Percentiles rank a stretch among this genome's conserved stretches.
These are phyloP conservation scores for Iodosphaeria phyllophila DNA, from an alignment of 2,329 filamentous ascomycete genomes.

Conservation along the genomic window DNA sequence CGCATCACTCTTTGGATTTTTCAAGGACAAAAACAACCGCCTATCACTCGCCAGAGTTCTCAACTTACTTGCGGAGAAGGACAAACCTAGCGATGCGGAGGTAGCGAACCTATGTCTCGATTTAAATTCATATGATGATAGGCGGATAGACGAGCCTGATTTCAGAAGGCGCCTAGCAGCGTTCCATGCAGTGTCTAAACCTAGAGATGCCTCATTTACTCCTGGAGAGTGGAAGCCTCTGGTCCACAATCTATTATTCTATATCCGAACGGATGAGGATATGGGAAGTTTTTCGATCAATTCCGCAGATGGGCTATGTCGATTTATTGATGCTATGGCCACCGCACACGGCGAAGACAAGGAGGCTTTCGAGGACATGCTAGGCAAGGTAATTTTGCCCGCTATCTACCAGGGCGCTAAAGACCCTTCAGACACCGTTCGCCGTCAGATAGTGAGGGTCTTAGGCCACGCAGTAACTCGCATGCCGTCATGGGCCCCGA, in stretches of 20 bases:
- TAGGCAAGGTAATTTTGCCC: slow-evolving; percentile 50
- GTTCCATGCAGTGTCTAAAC: slow-evolving; percentile 52
- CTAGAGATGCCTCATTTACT: slow-evolving; percentile 38
- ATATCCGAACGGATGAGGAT: slow-evolving; percentile 72
- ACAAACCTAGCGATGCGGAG: slow-evolving; percentile 37
- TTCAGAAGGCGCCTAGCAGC: slow-evolving; percentile 67
- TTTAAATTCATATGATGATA: slow-evolving; percentile 60
- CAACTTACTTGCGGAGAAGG: slow-evolving; percentile 46
- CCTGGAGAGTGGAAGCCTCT: slow-evolving; percentile 71
- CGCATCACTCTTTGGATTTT: slow-evolving; percentile 73
- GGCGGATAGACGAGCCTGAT: slow-evolving; percentile 67
- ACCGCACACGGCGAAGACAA: slow-evolving; percentile 21
- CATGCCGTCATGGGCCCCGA: slow-evolving; percentile 48
- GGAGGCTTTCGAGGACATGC: slow-evolving; percentile 33
- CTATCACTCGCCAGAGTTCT: slow-evolving; percentile 57
- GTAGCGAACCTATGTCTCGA: slow-evolving; percentile 55
- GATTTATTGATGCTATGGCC: slow-evolving; percentile 51
- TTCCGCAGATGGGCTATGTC: slow-evolving; percentile 61
- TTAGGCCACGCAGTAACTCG: slow-evolving; percentile 60
- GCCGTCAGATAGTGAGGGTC: slow-evolving; percentile 63
- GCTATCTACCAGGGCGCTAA: slow-evolving; percentile 59
- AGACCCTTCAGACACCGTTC: slow-evolving; percentile 66
- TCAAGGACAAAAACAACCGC: slow-evolving; percentile 65
- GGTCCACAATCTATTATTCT: slow-evolving; percentile 77
- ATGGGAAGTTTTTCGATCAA: slow-evolving; percentile 66